Percentiles rank a stretch among this genome's conserved stretches.
These are phyloP conservation scores for Scleroderma bovista DNA, from an alignment of 768 basidiomycete genomes.

Conservation along the genomic window DNA sequence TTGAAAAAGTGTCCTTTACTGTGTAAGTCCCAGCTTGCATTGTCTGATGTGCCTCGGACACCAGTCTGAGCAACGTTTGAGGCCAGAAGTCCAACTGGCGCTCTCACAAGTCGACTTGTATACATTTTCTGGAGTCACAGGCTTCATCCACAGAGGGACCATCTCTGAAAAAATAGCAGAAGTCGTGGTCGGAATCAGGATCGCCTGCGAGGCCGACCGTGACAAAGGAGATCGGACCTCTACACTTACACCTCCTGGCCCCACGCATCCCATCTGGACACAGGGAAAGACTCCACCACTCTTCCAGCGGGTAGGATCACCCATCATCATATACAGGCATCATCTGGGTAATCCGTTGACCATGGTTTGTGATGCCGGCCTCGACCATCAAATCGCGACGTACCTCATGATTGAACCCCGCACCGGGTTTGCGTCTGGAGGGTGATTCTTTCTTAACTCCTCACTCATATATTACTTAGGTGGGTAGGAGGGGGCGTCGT, in stretches of 20 bases:
- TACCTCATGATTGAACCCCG: constrained; percentile 14
- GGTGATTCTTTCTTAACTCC: not conserved
- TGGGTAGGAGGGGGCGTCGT: not conserved
- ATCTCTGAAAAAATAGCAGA: not conserved
- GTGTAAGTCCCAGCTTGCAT: not conserved
- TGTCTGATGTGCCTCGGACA: not conserved
- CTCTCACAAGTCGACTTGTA: not conserved
- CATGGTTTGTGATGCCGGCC: constrained; percentile 5
- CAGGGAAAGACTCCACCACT: constrained; percentile 10
- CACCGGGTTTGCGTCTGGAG: constrained; percentile 11
- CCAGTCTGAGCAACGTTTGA: not conserved
- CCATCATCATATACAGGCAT: constrained; percentile 13
- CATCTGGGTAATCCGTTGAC: constrained; percentile 6
- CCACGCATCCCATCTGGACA: constrained; percentile 9
- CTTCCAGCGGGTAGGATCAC: constrained; percentile 8
- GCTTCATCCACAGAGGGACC: not conserved
- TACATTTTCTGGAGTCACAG: too few species aligned
- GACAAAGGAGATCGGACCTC: not conserved
- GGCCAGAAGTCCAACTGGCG: not conserved
- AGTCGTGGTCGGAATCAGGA: not conserved
- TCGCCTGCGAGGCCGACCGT: not conserved
- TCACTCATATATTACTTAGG: not conserved
- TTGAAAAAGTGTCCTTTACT: not conserved
- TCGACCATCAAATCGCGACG: constrained; percentile 15
- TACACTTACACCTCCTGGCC: not conserved